Conservation (phyloP, 805 yeast genomes). For the Teunomyces kruisii region DNA sequence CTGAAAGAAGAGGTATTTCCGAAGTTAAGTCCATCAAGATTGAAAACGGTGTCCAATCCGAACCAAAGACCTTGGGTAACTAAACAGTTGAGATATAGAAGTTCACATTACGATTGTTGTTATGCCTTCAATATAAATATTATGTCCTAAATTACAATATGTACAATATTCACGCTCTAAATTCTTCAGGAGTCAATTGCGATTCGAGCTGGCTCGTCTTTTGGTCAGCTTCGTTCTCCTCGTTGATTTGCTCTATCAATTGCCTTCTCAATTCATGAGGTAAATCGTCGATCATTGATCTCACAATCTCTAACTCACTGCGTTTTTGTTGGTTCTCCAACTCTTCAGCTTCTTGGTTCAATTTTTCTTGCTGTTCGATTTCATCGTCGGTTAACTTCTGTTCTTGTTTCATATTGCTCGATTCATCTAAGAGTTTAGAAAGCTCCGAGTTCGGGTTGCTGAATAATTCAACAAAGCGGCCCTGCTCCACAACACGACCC, state of each 20-base stretch:
- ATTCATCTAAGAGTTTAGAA: slow-evolving; percentile 40
- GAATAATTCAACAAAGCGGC: slow-evolving; percentile 40
- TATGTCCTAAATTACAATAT: slow-evolving; percentile 3
- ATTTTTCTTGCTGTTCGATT: slow-evolving; percentile 22
- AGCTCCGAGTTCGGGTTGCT: slow-evolving; percentile 42
- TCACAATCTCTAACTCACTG: slow-evolving; percentile 23
- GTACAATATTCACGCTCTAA: slow-evolving; percentile 2
- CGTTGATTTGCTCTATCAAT: slow-evolving; percentile 26
- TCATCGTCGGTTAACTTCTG: slow-evolving; percentile 21
- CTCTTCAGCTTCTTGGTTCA: slow-evolving; percentile 25
- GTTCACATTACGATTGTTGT: not conserved
- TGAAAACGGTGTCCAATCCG: slow-evolving; percentile 62
- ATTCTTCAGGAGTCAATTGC: not conserved
- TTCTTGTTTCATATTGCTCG: slow-evolving; percentile 21
- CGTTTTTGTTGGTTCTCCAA: slow-evolving; percentile 17
- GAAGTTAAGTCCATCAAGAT: slow-evolving; percentile 74
- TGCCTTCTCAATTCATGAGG: slow-evolving; percentile 31
- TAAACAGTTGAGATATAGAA: slow-evolving; percentile 10
- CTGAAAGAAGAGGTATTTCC: slow-evolving; percentile 66
- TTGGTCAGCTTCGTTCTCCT: slow-evolving; percentile 9
- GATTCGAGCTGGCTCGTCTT: not conserved
- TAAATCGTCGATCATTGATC: slow-evolving; percentile 36
- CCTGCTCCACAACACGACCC: slow-evolving; percentile 42
- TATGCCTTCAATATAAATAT: slow-evolving; percentile 1
- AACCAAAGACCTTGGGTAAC: slow-evolving; percentile 37